A percentile compares a stretch with the other conserved stretches of the same genome.
phyloP scores from a whole-genome alignment of 2,329 filamentous ascomycete species.

The Aureobasidium sp. region DNA sequence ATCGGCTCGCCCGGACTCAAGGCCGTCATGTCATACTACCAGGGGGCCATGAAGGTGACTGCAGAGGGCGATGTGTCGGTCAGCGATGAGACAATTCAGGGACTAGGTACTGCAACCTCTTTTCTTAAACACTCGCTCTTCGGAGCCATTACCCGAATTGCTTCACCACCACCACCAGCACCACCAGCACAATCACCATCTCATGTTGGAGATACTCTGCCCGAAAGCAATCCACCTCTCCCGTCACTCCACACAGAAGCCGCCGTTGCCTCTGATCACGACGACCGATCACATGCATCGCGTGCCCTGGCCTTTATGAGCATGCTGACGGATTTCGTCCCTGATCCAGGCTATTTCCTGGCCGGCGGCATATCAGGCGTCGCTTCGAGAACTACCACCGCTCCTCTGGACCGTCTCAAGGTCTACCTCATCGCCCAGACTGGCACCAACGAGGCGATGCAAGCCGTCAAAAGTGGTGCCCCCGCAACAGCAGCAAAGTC shows the following conservation, averaged over 20 bases:
- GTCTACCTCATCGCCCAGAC: slow-evolving; percentile 96
- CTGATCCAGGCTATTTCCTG: slow-evolving; percentile 93
- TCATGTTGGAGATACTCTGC: slow-evolving; percentile 43
- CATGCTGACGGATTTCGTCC: slow-evolving; percentile 52
- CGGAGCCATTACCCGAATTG: slow-evolving; percentile 64
- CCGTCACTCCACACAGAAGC: slow-evolving; percentile 9
- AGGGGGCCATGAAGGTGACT: slow-evolving; percentile 78
- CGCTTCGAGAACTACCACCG: slow-evolving; percentile 89
- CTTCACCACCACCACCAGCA: slow-evolving; percentile 40
- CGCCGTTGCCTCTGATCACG: slow-evolving; percentile 3
- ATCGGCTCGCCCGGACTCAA: slow-evolving; percentile 62
- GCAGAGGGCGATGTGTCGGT: slow-evolving; percentile 90
- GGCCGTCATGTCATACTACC: slow-evolving; percentile 84
- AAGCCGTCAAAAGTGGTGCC: slow-evolving; percentile 62
- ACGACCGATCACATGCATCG: slow-evolving; percentile 6
- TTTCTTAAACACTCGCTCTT: slow-evolving; percentile 66
- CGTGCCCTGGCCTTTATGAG: slow-evolving; percentile 8
- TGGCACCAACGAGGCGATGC: slow-evolving; percentile 49
- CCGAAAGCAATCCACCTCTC: slow-evolving; percentile 21
- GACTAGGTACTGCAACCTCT: slow-evolving; percentile 67
- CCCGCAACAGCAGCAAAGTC: slow-evolving; percentile 56
- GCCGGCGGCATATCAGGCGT: slow-evolving; percentile 92
- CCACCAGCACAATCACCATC: slow-evolving; percentile 52
- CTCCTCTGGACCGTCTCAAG: slow-evolving; percentile 91
- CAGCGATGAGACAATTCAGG: slow-evolving; percentile 81